Percentiles rank a stretch among this genome's conserved stretches.
These are phyloP conservation scores for Gnaphalium uliginosum DNA, from an alignment of 129 eudicot genomes.

Conservation along the genomic window DNA sequence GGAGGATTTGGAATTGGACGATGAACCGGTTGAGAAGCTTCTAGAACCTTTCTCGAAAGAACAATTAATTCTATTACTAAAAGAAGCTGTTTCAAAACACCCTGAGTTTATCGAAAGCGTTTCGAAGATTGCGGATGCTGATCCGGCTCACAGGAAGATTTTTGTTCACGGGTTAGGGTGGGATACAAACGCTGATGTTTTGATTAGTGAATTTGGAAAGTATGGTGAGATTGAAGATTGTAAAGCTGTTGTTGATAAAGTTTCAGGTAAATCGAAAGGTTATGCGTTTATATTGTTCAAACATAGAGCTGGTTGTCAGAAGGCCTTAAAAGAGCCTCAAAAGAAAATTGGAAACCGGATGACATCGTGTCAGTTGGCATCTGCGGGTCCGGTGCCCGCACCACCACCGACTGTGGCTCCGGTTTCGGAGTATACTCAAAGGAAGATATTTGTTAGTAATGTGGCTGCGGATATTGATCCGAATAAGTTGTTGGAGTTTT, in stretches of 20 bases:
- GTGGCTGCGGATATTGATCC: conserved; percentile 84
- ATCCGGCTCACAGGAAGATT: conserved; percentile 76
- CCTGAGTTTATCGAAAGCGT: conserved; percentile 65
- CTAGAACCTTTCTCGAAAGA: conserved; percentile 80
- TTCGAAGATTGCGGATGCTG: conserved; percentile 66
- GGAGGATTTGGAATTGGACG: conserved; percentile 39
- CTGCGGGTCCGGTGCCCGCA: conserved; percentile 79
- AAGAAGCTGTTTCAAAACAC: conserved; percentile 60
- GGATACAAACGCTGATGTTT: conserved; percentile 72
- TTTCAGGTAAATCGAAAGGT: conserved; percentile 79
- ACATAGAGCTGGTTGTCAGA: conserved; percentile 69
- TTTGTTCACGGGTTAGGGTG: conserved; percentile 85
- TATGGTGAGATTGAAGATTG: conserved; percentile 92
- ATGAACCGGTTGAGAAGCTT: conserved; percentile 74
- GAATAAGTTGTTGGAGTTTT: conserved; percentile 57
- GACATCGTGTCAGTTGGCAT: conserved; percentile 89
- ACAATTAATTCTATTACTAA: conserved; percentile 49
- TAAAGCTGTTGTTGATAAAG: conserved; percentile 74
- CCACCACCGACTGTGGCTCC: conserved; percentile 49
- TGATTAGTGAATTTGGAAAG: conserved; percentile 52
- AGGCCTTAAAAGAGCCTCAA: conserved; percentile 80
- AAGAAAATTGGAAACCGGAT: conserved; percentile 80
- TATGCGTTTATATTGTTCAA: conserved; percentile 81
- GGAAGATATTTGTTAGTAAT: conserved; percentile 91
- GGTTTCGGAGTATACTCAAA: conserved; percentile 71